Evolutionary conservation across 495 filamentous ascomycete genomes (phyloP).

Genomic region (Hyaloscypha hepaticicola): DNA sequence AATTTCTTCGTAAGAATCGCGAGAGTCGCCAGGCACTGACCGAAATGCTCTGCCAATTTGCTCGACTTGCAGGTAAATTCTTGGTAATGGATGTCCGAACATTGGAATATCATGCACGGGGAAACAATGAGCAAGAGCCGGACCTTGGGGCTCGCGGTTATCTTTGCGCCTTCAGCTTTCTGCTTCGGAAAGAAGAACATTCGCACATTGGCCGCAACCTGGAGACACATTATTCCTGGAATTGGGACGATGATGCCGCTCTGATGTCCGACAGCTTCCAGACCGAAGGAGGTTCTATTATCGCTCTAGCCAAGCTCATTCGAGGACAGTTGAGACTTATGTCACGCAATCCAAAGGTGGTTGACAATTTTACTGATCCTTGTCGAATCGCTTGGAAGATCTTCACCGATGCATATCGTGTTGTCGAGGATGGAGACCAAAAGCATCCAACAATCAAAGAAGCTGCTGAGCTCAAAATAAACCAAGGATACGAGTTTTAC

Average conservation of each 20-base stretch:
- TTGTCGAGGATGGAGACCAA: slow-evolving; percentile 23
- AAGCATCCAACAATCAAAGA: slow-evolving; percentile 4
- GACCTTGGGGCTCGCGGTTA: slow-evolving; percentile 35
- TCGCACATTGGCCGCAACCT: slow-evolving; percentile 30
- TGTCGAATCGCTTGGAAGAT: slow-evolving; percentile 36
- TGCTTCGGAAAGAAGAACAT: slow-evolving; percentile 37
- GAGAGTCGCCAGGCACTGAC: slow-evolving; percentile 23
- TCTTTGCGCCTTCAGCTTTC: slow-evolving; percentile 30
- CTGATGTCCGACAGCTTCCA: slow-evolving; percentile 37
- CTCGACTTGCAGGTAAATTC: slow-evolving; percentile 28
- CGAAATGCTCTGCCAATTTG: slow-evolving; percentile 30
- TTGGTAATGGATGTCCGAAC: slow-evolving; percentile 35
- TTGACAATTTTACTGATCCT: slow-evolving; percentile 42
- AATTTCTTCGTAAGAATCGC: slow-evolving; percentile 22
- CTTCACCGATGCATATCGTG: slow-evolving; percentile 30
- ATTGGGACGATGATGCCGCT: slow-evolving; percentile 34
- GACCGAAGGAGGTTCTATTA: slow-evolving; percentile 22
- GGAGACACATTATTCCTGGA: slow-evolving; percentile 34
- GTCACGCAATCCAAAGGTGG: slow-evolving; percentile 40
- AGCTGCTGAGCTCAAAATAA: slow-evolving; percentile 29
- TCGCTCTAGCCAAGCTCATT: slow-evolving; percentile 33
- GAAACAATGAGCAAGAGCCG: slow-evolving; percentile 24
- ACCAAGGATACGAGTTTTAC: slow-evolving; percentile 41
- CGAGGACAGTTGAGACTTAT: slow-evolving; percentile 35
- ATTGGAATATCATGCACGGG: slow-evolving; percentile 31